A percentile compares a stretch with the other conserved stretches of the same genome.
Evolutionary conservation across 768 basidiomycete species (phyloP).

Genomic region (Panus rudis): DNA sequence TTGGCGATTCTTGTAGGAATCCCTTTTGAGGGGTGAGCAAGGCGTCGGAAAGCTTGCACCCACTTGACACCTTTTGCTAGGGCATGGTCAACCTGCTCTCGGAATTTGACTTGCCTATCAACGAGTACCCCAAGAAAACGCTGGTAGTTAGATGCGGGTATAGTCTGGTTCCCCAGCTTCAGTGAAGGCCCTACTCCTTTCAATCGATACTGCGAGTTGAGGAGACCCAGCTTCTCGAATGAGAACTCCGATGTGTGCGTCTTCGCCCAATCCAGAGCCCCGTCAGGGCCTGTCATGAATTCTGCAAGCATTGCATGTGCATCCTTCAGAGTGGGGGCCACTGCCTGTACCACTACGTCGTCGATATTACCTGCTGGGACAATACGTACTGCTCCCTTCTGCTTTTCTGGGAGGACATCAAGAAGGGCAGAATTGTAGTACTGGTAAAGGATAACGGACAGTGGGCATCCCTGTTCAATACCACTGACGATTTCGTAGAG

Average conservation of each 20-base stretch:
- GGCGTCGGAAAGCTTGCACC: slow-evolving; percentile 13
- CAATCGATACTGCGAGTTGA: too few species aligned
- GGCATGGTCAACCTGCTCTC: slow-evolving; percentile 12
- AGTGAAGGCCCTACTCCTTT: too few species aligned
- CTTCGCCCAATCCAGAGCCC: slow-evolving; percentile 22
- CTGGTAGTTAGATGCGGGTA: too few species aligned
- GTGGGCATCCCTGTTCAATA: slow-evolving; percentile 28
- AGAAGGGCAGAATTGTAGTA: slow-evolving; percentile 26
- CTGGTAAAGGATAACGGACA: slow-evolving; percentile 24
- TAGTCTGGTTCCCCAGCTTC: too few species aligned
- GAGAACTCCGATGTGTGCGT: slow-evolving; percentile 21
- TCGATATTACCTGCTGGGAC: slow-evolving; percentile 13
- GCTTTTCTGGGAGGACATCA: slow-evolving; percentile 1
- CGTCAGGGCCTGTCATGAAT: slow-evolving; percentile 11
- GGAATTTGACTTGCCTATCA: slow-evolving; percentile 23
- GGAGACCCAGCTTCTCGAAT: slow-evolving; percentile 15
- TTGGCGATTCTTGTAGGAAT: slow-evolving; percentile 11
- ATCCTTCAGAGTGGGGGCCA: slow-evolving; percentile 5
- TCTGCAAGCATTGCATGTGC: slow-evolving; percentile 2
- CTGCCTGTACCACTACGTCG: slow-evolving; percentile 8
- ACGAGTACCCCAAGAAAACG: slow-evolving; percentile 27
- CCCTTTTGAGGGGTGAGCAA: slow-evolving; percentile 18
- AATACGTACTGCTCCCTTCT: slow-evolving; percentile 3
- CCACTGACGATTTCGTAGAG: slow-evolving; percentile 19
- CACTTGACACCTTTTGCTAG: slow-evolving; percentile 19